These are phyloP conservation scores for Russula dissimulans DNA, from an alignment of 768 basidiomycete species.

Conservation along the genomic window DNA sequence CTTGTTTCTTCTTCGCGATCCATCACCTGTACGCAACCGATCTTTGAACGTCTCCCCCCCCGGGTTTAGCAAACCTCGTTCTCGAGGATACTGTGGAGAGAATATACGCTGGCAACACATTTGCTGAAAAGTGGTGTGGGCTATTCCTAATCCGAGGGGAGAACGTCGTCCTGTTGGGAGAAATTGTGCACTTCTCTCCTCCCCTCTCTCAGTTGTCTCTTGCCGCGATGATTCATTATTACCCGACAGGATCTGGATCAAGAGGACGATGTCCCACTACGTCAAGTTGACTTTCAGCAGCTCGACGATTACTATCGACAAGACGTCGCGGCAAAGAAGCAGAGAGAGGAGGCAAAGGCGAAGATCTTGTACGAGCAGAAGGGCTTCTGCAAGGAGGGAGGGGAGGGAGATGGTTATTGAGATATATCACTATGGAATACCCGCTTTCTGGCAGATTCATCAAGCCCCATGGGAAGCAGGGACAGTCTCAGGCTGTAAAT, in stretches of 20 bases:
- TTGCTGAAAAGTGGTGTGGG: constrained; percentile 81
- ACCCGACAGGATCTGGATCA: constrained; percentile 72
- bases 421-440: neutral
- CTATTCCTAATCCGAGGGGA: constrained; percentile 95
- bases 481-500: constrained; percentile 22
- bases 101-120: constrained; percentile 82
- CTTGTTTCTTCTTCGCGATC: neutral
- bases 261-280: constrained; percentile 80
- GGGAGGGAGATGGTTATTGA: constrained; percentile 94
- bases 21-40: neutral
- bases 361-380: constrained; percentile 73
- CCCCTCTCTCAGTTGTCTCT: neutral
- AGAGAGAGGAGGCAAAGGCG: constrained; percentile 75
- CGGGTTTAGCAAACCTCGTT: constrained; percentile 79
- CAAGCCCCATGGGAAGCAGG: constrained; percentile 25
- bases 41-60: neutral
- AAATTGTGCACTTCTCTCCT: constrained; percentile 53
- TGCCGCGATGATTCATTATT: constrained; percentile 1
- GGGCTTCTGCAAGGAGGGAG: constrained; percentile 92
- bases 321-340: constrained; percentile 65
- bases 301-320: constrained; percentile 65
- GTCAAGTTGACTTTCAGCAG: constrained; percentile 60
- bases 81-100: constrained; percentile 93
- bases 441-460: constrained; percentile 31
- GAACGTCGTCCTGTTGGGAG: constrained; percentile 94